Evolutionary conservation across 2,329 filamentous ascomycete species (phyloP).

Genomic region (Epichloe sylvatica): DNA sequence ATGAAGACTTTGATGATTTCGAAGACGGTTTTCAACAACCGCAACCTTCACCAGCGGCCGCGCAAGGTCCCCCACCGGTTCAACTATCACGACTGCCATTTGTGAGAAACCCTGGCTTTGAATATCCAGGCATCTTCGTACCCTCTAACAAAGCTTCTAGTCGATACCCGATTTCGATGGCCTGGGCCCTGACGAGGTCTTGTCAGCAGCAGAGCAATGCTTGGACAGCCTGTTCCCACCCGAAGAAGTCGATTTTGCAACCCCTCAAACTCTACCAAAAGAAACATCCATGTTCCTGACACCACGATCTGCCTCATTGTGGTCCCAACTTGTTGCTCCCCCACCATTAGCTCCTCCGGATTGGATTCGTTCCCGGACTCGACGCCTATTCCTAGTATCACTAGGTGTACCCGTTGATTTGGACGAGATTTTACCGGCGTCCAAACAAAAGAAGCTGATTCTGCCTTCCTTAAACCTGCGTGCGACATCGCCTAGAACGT

Average conservation of each 20-base stretch:
- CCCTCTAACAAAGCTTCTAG: constrained; percentile 25
- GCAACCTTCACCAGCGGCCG: constrained; percentile 14
- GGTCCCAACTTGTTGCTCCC: constrained; percentile 85
- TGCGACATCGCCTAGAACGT: constrained; percentile 39
- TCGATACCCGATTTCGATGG: constrained; percentile 55
- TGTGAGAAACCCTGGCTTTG: constrained; percentile 17
- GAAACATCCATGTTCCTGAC: constrained; percentile 63
- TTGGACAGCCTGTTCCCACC: constrained; percentile 52
- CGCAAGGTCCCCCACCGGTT: constrained; percentile 18
- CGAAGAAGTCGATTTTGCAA: constrained; percentile 36
- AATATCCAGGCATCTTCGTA: background rate
- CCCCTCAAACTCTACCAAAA: constrained; percentile 35
- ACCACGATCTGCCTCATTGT: constrained; percentile 75
- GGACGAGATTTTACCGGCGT: constrained; percentile 91
- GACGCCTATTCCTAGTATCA: constrained; percentile 87
- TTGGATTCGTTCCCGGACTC: constrained; percentile 92
- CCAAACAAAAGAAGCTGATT: constrained; percentile 94
- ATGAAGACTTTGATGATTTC: constrained; percentile 53
- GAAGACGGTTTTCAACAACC: constrained; percentile 56
- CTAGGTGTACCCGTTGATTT: constrained; percentile 91
- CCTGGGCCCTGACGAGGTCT: constrained; percentile 46
- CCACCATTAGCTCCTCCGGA: constrained; percentile 90
- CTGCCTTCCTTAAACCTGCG: constrained; percentile 74
- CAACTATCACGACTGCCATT: constrained; percentile 30
- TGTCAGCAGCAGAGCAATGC: constrained; percentile 49